phyloP scores from a whole-genome alignment of 2,329 filamentous ascomycete genomes.

The Tricladium varicosporioides region DNA sequence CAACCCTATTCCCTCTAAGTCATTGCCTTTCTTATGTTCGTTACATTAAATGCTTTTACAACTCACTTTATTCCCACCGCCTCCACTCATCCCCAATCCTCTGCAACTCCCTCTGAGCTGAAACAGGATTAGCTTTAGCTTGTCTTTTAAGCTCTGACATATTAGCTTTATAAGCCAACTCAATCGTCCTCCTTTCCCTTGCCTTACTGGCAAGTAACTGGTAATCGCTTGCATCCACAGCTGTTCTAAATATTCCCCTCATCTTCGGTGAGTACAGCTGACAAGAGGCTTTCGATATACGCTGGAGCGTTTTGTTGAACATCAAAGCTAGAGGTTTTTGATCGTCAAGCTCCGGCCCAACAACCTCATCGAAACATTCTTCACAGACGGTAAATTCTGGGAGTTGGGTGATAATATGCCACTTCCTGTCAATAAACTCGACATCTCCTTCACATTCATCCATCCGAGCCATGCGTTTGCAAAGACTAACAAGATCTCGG shows the following conservation, averaged over 20 bases:
- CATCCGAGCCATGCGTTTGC: conserved; percentile 20
- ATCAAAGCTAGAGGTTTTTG: conserved; percentile 57
- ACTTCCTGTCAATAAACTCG: conserved; percentile 58
- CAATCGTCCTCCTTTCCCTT: conserved; percentile 48
- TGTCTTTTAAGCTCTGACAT: conserved; percentile 21
- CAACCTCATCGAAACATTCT: conserved; percentile 78
- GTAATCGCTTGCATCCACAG: conserved; percentile 65
- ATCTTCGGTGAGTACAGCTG: conserved; percentile 81
- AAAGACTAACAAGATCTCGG: conserved; percentile 26
- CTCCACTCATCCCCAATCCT: conserved; percentile 51
- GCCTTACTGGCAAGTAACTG: conserved; percentile 58
- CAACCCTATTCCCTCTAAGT: no score
- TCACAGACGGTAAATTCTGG: conserved; percentile 82
- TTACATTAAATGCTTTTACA: no score
- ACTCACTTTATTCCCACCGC: conserved; percentile 43
- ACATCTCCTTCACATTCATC: conserved; percentile 37
- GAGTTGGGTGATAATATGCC: conserved; percentile 75
- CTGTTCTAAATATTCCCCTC: conserved; percentile 68
- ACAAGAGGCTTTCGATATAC: conserved; percentile 59
- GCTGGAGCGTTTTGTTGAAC: conserved; percentile 60
- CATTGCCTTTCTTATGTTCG: no score
- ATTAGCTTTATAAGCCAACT: conserved; percentile 25
- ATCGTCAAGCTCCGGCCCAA: conserved; percentile 64
- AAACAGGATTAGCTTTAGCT: conserved; percentile 7
- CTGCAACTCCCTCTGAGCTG: conserved; percentile 41